Base-by-base conservation (phyloP, 1,139 yeast genomes). In the Saccharomycopsis hybrid region DNA sequence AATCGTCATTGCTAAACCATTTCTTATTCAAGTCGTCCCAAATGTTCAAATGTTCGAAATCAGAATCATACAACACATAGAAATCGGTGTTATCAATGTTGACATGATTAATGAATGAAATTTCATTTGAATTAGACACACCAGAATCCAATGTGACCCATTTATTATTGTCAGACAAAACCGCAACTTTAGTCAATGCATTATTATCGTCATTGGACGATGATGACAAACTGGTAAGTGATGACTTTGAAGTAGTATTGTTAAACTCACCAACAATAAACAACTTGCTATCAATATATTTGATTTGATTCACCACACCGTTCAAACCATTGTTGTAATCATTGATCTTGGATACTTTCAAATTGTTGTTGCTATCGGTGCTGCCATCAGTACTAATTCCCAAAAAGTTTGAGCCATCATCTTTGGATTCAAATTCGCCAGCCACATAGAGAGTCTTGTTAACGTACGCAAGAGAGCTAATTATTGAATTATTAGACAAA, bases 391-490 rank as follows among this genome's bases (percentile, higher is more conserved):
- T 51, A 27, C 57, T 57, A 24, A 64, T 54, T 2, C 60, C 62
- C n/a, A 70, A 50, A 30, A 70, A 58, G 49, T 69, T 65, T 25
- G 61, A 57, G 27, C 72, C 71, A 52, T 60, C 67, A 9, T 60
- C 56, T 25, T 9, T 9, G 1, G 79, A 69, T 7, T 64, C 57
- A 54, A 83, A 78, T 37, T 72, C 67, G 18, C 94, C 94, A 13
- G 71, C 76, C 40, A 68, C 65, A 54, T 60, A 66, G 24, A 68
- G 57, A 25, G 62, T 63, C 11, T 60, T 67, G 59, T 69, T 63
- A 31, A 63, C 44, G 3, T 58, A 48, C 8, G 59, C 60, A 18
- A 75, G 54, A 0, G 67, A 60, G 7, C 63, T 63, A 4, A 85
- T 66, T 4, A 60, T 62, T 1, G 85, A 73, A 55, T 68, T 65